A percentile compares a stretch with the other conserved stretches of the same genome.
Conservation (phyloP, 2,329 filamentous ascomycete species). For the Colletotrichum cereale region DNA sequence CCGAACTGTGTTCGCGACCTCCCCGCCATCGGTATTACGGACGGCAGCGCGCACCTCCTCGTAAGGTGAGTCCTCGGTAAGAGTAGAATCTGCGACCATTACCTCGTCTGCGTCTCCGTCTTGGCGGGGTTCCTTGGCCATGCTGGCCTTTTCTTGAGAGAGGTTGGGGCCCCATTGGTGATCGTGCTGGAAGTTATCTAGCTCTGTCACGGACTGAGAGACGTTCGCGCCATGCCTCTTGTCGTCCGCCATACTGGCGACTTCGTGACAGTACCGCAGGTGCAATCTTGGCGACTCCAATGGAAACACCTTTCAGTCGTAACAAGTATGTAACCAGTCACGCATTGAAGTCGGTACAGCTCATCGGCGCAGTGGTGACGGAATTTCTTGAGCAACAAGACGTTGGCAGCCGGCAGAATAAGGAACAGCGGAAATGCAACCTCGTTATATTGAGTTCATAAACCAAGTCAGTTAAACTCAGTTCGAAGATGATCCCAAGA, state of each 20-base stretch:
- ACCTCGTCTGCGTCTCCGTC: constrained; percentile 50
- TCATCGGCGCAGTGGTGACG: neutral
- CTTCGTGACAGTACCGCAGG: no score
- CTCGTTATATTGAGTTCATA: neutral
- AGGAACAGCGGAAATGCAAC: neutral
- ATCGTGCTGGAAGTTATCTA: constrained; percentile 48
- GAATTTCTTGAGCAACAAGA: neutral
- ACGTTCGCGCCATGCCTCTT: constrained; percentile 9
- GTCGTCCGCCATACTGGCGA: neutral
- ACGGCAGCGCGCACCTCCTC: constrained; percentile 45
- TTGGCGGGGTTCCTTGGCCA: constrained; percentile 47
- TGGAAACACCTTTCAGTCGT: neutral
- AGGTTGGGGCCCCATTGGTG: constrained; percentile 53
- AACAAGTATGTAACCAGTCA: neutral
- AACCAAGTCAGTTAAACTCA: constrained; percentile 15
- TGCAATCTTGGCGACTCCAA: neutral
- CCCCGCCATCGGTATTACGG: constrained; percentile 35
- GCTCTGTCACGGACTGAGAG: constrained; percentile 35
- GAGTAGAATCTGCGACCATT: constrained; percentile 47
- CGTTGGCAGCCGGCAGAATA: neutral
- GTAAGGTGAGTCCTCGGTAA: constrained; percentile 54
- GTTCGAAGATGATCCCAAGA: neutral
- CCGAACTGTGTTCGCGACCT: constrained; percentile 53
- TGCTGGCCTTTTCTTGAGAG: constrained; percentile 49
- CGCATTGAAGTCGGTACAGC: neutral